A percentile compares a stretch with the other conserved stretches of the same genome.
Conservation (phyloP, 2,329 filamentous ascomycete genomes). For the Aphanoascus verrucosus region DNA sequence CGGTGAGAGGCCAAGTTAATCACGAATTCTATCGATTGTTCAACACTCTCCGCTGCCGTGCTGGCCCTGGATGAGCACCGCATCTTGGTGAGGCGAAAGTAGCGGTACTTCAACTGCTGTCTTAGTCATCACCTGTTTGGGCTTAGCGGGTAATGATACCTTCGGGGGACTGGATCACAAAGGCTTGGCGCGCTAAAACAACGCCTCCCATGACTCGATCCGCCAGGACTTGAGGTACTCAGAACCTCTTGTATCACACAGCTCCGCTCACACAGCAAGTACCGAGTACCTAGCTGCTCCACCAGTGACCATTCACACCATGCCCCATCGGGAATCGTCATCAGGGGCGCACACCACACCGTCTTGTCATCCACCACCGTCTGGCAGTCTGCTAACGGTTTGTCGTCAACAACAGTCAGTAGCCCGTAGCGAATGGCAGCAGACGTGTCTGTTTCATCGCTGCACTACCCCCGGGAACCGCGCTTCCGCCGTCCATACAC, state of each 20-base stretch:
- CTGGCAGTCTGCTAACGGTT: background rate
- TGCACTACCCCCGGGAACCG: too few relatives aligned
- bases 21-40: background rate
- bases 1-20: background rate
- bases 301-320: background rate
- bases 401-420: background rate
- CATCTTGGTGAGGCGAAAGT: background rate
- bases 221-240: background rate
- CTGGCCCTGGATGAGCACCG: background rate
- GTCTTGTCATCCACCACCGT: background rate
- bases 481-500: too few relatives aligned
- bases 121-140: background rate
- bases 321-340: background rate
- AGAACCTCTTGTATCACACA: background rate
- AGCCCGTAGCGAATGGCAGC: background rate
- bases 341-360: background rate
- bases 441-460: background rate
- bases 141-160: conserved; percentile 4
- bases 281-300: background rate
- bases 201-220: conserved; percentile 6
- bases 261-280: background rate
- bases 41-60: background rate
- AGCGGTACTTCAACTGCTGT: conserved; percentile 1
- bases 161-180: conserved; percentile 2
- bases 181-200: conserved; percentile 6